Evolutionary conservation across 495 filamentous ascomycete genomes (phyloP), one percentile per base, ranked within the genome.

Genomic region (Penicillium daleae): DNA sequence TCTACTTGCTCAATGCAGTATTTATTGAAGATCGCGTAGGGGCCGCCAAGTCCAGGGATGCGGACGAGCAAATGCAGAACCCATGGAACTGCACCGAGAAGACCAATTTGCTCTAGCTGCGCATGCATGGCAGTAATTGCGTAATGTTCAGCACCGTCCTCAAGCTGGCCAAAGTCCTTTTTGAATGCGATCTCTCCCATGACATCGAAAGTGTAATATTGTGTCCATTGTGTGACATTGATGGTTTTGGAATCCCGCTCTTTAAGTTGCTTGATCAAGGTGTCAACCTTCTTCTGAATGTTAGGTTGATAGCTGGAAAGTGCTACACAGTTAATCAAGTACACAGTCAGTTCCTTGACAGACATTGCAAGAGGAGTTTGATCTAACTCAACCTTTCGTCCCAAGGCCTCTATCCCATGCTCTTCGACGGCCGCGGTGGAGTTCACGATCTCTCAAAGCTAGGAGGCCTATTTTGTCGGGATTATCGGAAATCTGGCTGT

Each of bases 131-230:
- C 61, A 12, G 83, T 80, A 35, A 87, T 81, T 19, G 85, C 84
- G 62, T 82, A 85, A 19, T 87, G 80, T 66, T 85, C 86, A 50
- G 83, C 79, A 7, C 76, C 80, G n/a, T 71, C 74, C 51, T 86
- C 82, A 29, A 92, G 73, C 83, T 90, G 90, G 44, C 85, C 80
- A 73, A 90, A 91, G 21, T 86, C 80, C 70, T 90, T 90, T 17
- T 86, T 87, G 66, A 91, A 92, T 59, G 82, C 82, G 9, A 92
- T 66, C 37, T 90, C 86, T 4, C 89, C 89, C 72, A 92, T 85
- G 22, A 91, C 85, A 64, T 93, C 90, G 77, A 90, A 91, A 50
- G 84, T 83, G 9, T 89, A 78, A 74, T 85, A 90, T 68, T 86
- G 88, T 57, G 80, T 82, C 83, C 86, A 90, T 61, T 86, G 77